A percentile compares a stretch with the other conserved stretches of the same genome.
Evolutionary conservation across 495 filamentous ascomycete species (phyloP).

Genomic region (Aspergillus cristatus): DNA sequence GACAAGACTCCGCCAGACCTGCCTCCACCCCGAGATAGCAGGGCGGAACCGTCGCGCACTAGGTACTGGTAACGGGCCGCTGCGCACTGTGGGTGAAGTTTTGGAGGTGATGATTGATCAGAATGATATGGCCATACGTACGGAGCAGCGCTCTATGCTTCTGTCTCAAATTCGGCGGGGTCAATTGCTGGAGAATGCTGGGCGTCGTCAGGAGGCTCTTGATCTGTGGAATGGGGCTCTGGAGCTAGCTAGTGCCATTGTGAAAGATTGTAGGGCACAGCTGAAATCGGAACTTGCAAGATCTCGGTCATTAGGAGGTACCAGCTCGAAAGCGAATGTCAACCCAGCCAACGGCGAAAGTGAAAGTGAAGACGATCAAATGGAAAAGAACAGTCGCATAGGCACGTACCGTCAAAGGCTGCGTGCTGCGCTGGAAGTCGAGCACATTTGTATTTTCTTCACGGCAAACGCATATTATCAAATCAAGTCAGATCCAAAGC

Average conservation of each 20-base stretch:
- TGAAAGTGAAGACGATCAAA: slow-evolving; percentile 38
- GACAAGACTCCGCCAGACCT: slow-evolving; percentile 65
- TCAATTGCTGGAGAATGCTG: slow-evolving; percentile 63
- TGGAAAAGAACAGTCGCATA: slow-evolving; percentile 38
- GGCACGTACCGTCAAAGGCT: slow-evolving; percentile 57
- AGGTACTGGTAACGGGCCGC: slow-evolving; percentile 51
- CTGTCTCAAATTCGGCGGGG: slow-evolving; percentile 54
- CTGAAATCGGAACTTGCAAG: slow-evolving; percentile 42
- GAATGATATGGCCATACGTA: slow-evolving; percentile 50
- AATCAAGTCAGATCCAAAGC: slow-evolving; percentile 58
- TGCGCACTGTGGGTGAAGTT: slow-evolving; percentile 76
- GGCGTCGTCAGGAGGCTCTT: slow-evolving; percentile 49
- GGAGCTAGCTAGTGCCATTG: slow-evolving; percentile 43
- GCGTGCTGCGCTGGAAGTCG: slow-evolving; percentile 62
- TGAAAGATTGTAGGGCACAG: slow-evolving; percentile 55
- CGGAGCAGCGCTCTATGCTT: slow-evolving; percentile 58
- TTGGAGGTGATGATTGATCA: slow-evolving; percentile 84
- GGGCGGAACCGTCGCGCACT: slow-evolving; percentile 58
- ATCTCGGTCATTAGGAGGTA: not conserved
- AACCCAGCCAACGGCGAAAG: slow-evolving; percentile 16
- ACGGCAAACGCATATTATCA: slow-evolving; percentile 74
- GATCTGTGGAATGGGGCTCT: slow-evolving; percentile 56
- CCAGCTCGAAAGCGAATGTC: slow-evolving; percentile 5
- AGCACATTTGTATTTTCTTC: slow-evolving; percentile 79
- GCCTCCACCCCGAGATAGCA: slow-evolving; percentile 75